Conservation (phyloP, 495 filamentous ascomycete genomes). For the Penicillium goetzii region DNA sequence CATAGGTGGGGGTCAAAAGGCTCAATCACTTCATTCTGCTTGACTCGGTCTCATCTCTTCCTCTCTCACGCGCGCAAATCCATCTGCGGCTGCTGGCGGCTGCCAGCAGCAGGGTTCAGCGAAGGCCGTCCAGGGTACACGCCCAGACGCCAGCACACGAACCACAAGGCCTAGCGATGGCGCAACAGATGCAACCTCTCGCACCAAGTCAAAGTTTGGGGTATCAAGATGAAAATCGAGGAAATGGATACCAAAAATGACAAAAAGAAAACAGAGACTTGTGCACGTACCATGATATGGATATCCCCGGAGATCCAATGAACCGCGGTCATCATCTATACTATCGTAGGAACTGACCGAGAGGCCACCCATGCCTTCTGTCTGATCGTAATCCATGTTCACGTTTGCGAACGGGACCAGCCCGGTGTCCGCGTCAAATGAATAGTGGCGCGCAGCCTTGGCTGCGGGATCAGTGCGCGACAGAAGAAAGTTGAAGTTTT, state of each 20-base stretch:
- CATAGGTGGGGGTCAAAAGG: background rate
- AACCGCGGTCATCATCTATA: constrained; percentile 50
- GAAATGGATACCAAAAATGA: constrained; percentile 14
- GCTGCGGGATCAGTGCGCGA: constrained; percentile 44
- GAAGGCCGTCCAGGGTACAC: constrained; percentile 1
- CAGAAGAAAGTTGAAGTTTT: constrained; percentile 50
- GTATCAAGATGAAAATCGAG: constrained; percentile 8
- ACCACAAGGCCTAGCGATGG: constrained; percentile 39
- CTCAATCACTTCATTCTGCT: constrained; percentile 6
- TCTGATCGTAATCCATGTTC: constrained; percentile 53
- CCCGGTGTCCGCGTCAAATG: constrained; percentile 48
- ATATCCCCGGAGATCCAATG: constrained; percentile 50
- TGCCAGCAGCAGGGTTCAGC: background rate
- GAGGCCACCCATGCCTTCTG: constrained; percentile 51
- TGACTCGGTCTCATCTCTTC: background rate
- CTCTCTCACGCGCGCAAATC: background rate
- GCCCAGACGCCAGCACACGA: constrained; percentile 25
- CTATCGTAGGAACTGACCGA: constrained; percentile 56
- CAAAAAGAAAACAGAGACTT: constrained; percentile 19
- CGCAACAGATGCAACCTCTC: constrained; percentile 45
- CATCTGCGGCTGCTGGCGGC: constrained; percentile 2
- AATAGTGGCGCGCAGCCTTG: constrained; percentile 46
- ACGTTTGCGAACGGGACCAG: constrained; percentile 43
- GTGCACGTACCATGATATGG: constrained; percentile 49
- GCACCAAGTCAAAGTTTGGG: constrained; percentile 30